phyloP scores from a whole-genome alignment of 345 rosid species.

The Citrus cavaleriei region DNA sequence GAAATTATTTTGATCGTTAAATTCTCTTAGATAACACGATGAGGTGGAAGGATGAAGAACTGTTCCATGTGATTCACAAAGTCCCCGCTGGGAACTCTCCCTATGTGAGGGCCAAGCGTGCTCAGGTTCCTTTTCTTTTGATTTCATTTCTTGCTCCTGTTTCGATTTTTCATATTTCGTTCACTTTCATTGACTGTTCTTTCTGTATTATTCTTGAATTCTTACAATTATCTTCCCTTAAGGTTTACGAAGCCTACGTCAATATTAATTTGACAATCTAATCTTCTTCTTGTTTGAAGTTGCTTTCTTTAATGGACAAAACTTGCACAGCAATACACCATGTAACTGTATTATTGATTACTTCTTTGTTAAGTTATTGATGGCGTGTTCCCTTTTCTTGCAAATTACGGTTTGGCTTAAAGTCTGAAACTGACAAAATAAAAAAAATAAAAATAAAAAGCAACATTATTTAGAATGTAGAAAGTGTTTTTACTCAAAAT shows the following conservation, averaged over 20 bases:
- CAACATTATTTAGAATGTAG: no score
- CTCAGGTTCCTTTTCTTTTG: constrained; percentile 39
- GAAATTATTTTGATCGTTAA: background rate
- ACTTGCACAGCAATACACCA: background rate
- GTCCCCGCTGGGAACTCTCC: constrained; percentile 83
- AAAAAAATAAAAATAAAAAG: no score
- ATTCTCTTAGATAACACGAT: background rate
- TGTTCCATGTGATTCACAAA: constrained; percentile 59
- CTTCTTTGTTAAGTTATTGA: background rate
- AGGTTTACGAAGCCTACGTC: background rate
- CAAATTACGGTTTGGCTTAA: background rate
- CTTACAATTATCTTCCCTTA: background rate
- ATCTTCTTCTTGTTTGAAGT: background rate
- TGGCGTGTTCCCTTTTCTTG: background rate
- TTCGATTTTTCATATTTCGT: background rate
- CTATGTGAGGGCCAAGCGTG: constrained; percentile 74
- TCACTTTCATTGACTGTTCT: background rate
- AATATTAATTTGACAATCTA: no score
- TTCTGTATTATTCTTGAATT: background rate
- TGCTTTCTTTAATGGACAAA: background rate
- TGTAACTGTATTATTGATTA: background rate
- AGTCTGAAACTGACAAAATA: background rate
- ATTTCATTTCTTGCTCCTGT: background rate
- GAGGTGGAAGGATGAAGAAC: constrained; percentile 33
- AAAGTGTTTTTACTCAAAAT: no score